Conservation (phyloP, 306 rosid species). For the Sophora flavescens region DNA sequence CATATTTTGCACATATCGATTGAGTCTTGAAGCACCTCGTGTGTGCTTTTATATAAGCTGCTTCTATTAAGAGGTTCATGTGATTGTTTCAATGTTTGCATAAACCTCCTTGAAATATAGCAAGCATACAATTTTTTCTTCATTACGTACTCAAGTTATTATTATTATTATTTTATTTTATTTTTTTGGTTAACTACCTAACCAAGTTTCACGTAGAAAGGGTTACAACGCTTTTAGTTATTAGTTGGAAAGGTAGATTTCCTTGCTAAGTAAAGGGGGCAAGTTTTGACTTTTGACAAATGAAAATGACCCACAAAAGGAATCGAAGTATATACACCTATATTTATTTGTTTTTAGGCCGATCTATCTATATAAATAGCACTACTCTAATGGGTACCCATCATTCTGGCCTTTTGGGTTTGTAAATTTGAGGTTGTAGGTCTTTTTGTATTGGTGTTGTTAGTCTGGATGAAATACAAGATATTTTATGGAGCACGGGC, state of each 20-base stretch:
- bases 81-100: constrained; percentile 28
- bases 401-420: not conserved
- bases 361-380: not conserved
- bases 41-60: constrained; percentile 55
- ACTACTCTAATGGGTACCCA: not conserved
- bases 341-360: not conserved
- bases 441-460: not conserved
- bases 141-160: not conserved
- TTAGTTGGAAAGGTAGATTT: not conserved
- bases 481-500: too few relatives aligned
- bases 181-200: too few relatives aligned
- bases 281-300: constrained; percentile 5
- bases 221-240: not conserved
- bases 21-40: constrained; percentile 38
- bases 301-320: constrained; percentile 38
- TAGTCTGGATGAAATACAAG: not conserved
- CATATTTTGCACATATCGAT: constrained; percentile 83
- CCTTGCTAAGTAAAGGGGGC: not conserved
- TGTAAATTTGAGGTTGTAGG: too few relatives aligned
- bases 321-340: constrained; percentile 23
- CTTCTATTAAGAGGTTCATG: constrained; percentile 60
- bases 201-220: not conserved
- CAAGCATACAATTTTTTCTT: constrained; percentile 52
- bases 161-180: too few relatives aligned
- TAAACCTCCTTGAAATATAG: constrained; percentile 49